Conservation (phyloP, 2,329 filamentous ascomycete genomes). For the Blastomyces parvus region DNA sequence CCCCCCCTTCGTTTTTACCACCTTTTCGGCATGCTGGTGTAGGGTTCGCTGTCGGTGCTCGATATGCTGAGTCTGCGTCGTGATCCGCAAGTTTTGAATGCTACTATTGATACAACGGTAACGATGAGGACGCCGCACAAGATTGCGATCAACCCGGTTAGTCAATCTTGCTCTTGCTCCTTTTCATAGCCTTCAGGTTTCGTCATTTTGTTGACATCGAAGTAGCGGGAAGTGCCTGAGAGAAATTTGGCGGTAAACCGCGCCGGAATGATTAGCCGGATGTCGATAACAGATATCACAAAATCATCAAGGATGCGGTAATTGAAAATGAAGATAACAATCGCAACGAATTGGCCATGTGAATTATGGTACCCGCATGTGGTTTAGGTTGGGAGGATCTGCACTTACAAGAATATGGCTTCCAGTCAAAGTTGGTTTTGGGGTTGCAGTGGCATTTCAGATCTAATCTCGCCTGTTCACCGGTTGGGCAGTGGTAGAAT, state of each 20-base stretch:
- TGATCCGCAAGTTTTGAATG: neutral
- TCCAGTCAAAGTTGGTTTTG: conserved; percentile 98
- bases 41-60: neutral
- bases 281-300: neutral
- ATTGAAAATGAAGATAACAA: neutral
- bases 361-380: neutral
- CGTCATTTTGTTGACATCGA: conserved; percentile 66
- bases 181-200: conserved; percentile 82
- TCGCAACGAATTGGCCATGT: neutral
- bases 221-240: conserved; percentile 73
- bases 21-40: neutral
- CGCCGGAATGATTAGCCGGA: neutral
- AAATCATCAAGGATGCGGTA: neutral
- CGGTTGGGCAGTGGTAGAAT: conserved; percentile 94
- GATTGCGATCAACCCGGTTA: conserved; percentile 21
- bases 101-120: conserved; percentile 4
- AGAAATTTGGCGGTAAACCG: neutral
- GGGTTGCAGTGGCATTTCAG: conserved; percentile 93
- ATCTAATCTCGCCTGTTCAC: conserved; percentile 71
- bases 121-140: neutral
- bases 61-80: neutral
- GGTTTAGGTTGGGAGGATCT: neutral
- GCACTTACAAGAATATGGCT: conserved; percentile 84
- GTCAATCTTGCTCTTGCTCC: conserved; percentile 20
- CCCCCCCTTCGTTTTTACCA: neutral